Evolutionary conservation across 495 filamentous ascomycete genomes (phyloP).

Genomic region (Trichoderma reesei): DNA sequence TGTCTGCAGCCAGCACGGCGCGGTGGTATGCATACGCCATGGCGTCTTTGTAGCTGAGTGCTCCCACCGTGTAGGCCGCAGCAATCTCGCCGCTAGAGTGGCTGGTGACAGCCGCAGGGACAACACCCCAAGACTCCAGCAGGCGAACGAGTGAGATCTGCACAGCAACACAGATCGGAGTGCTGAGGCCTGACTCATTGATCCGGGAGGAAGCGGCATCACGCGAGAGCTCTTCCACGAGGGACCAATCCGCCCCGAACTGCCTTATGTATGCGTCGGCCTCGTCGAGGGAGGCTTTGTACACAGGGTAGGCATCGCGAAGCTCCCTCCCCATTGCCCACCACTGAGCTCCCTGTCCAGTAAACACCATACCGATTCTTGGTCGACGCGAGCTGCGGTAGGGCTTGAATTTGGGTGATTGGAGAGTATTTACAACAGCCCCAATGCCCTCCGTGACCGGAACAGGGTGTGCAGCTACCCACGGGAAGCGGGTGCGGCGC

Average conservation of each 20-base stretch:
- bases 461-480: too few species aligned
- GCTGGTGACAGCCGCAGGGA: slow-evolving; percentile 45
- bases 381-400: slow-evolving; percentile 11
- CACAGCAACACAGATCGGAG: slow-evolving; percentile 43
- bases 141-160: slow-evolving; percentile 48
- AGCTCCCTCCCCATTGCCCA: slow-evolving; percentile 7
- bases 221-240: slow-evolving; percentile 5
- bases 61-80: slow-evolving; percentile 23
- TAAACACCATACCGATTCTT: slow-evolving; percentile 12
- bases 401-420: slow-evolving; percentile 10
- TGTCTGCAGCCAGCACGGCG: slow-evolving; percentile 32
- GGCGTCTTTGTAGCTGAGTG: slow-evolving; percentile 29
- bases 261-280: slow-evolving; percentile 21
- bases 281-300: background rate
- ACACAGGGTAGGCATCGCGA: background rate
- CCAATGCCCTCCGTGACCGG: slow-evolving; percentile 10
- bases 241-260: background rate
- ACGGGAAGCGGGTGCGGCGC: background rate
- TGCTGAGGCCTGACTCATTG: slow-evolving; percentile 34
- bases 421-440: too few species aligned
- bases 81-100: slow-evolving; percentile 60
- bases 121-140: slow-evolving; percentile 42
- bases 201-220: slow-evolving; percentile 28
- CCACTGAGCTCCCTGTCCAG: slow-evolving; percentile 18
- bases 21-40: slow-evolving; percentile 23